Evolutionary conservation across 371 early-diverging fungal genomes (phyloP), one percentile per base, ranked within the genome.

Genomic region (Chytridium lagenaria): DNA sequence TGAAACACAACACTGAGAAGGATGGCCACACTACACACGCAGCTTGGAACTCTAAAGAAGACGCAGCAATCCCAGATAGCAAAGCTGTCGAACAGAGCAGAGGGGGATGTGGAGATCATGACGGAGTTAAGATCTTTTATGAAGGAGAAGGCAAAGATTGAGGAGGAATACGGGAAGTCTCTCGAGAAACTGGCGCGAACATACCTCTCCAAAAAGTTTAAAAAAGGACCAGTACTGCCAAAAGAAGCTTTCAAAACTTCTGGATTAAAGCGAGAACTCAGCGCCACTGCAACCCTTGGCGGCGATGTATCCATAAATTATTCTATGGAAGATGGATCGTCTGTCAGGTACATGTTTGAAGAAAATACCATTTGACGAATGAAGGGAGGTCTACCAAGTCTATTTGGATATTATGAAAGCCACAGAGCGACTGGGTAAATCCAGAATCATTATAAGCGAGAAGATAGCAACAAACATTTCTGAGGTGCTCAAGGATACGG

Each of bases 31-130:
- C n/a, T n/a, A n/a, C n/a, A n/a, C n/a, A n/a, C n/a, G n/a, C n/a
- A 69, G 0, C 52, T 69, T 28, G 69, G 52, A 40, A 51, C 69
- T 37, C 34, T 64, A 39, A 75, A 75, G 68, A 68, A 38, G 55
- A 50, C 52, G 7, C 83, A 77, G 66, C 70, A 73, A 50, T 22
- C 30, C 3, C 83, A 80, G 50, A 49, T 83, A 15, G 33, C 70
- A n/a, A 83, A 79, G 68, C 79, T 81, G 34, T 64, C 75, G 33
- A 19, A 30, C 1, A 76, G 82, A 49, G 64, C 77, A 2, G 85
- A 85, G 31, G 75, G 80, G 16, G 83, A 85, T 37, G 40, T 80
- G 23, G 83, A 85, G 72, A 67, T 85, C 33, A 70, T 85, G 36
- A 74, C 76, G 15, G 72, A 68, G 49, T 30, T 83, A 5, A 65